Evolutionary conservation across 768 basidiomycete genomes (phyloP).

Genomic region (Rhodotorula paludigena): DNA sequence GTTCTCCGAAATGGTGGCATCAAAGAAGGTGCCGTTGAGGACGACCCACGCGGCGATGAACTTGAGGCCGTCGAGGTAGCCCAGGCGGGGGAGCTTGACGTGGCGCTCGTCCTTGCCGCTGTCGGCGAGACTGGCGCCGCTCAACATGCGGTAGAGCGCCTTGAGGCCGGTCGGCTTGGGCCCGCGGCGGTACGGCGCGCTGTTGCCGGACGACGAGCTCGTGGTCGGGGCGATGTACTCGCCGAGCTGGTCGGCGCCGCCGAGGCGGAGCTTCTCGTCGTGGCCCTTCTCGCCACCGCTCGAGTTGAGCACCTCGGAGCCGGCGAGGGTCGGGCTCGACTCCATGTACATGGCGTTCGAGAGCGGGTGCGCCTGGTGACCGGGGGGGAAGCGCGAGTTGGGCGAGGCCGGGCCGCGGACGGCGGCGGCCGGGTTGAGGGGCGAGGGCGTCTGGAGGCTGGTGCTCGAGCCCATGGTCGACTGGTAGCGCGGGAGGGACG

Average conservation of each 20-base stretch:
- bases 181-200: constrained; percentile 31
- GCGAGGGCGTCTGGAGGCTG: constrained; percentile 33
- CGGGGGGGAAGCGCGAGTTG: constrained; percentile 5
- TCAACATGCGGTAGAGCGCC: constrained; percentile 36
- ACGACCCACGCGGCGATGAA: constrained; percentile 41
- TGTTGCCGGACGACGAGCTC: constrained; percentile 9
- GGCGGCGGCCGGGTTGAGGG: constrained; percentile 37
- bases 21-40: constrained; percentile 44
- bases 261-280: constrained; percentile 40
- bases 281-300: constrained; percentile 15
- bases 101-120: constrained; percentile 41
- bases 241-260: constrained; percentile 29
- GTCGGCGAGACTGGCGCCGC: constrained; percentile 37
- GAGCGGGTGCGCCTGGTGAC: constrained; percentile 40
- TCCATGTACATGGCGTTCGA: constrained; percentile 43
- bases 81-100: constrained; percentile 41
- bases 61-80: constrained; percentile 44
- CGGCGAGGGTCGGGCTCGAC: constrained; percentile 41
- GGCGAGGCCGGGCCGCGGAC: constrained; percentile 10
- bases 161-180: constrained; percentile 37
- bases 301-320: constrained; percentile 33
- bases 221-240: constrained; percentile 33
- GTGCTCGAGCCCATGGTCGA: constrained; percentile 19
- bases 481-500: constrained; percentile 37
- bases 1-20: constrained; percentile 34